Percentiles rank a stretch among this genome's conserved stretches.
Conservation (phyloP, 495 filamentous ascomycete genomes). For the Daldinia concentrica region DNA sequence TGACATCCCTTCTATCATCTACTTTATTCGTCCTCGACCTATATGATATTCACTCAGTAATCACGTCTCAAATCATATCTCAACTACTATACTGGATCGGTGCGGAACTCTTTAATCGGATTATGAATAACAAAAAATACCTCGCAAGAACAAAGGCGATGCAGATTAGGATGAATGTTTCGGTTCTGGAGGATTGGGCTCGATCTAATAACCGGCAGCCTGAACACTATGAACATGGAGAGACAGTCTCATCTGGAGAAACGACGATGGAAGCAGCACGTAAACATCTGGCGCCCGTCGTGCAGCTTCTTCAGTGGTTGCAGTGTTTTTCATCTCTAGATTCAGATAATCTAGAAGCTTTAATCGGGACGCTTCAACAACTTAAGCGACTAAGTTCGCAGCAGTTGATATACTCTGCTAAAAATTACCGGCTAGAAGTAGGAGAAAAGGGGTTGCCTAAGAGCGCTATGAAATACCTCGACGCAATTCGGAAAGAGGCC, state of each 20-base stretch:
- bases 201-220: constrained; percentile 90
- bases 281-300: constrained; percentile 85
- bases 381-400: constrained; percentile 83
- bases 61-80: constrained; percentile 88
- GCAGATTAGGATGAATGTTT: constrained; percentile 99
- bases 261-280: constrained; percentile 82
- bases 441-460: constrained; percentile 92
- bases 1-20: constrained; percentile 95
- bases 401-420: constrained; percentile 91
- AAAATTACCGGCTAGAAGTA: constrained; percentile 92
- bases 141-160: constrained; percentile 97
- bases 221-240: constrained; percentile 94
- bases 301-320: constrained; percentile 96
- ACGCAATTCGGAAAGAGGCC: constrained; percentile 78
- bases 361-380: constrained; percentile 86
- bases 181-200: constrained; percentile 94
- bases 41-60: constrained; percentile 98
- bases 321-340: constrained; percentile 96
- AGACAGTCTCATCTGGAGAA: constrained; percentile 86
- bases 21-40: constrained; percentile 97
- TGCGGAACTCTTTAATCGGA: constrained; percentile 96
- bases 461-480: constrained; percentile 84
- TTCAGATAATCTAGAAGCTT: constrained; percentile 83
- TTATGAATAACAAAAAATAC: constrained; percentile 95
- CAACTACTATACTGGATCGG: constrained; percentile 97